Conservation (phyloP, 805 yeast species). For the Barnettozyma wickerhamii region DNA sequence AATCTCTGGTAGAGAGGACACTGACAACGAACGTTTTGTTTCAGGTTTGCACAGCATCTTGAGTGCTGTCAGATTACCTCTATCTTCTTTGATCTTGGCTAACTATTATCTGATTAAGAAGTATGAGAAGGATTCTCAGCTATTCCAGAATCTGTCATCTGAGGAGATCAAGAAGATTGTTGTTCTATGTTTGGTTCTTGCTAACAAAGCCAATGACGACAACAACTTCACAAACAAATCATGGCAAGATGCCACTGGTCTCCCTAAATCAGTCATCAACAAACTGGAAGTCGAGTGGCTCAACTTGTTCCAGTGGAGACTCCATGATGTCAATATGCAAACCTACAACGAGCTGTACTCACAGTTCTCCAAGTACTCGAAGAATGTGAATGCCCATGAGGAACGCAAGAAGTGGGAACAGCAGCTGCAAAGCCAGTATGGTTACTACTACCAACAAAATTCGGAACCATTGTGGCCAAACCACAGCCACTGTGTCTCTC, state of each 20-base stretch:
- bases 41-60: slow-evolving; percentile 62
- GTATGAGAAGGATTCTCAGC: slow-evolving; percentile 31
- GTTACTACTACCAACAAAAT: slow-evolving; percentile 5
- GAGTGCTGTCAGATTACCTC: slow-evolving; percentile 84
- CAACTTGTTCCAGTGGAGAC: slow-evolving; percentile 51
- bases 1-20: slow-evolving; percentile 48
- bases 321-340: slow-evolving; percentile 34
- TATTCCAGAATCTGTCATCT: slow-evolving; percentile 27
- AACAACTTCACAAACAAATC: slow-evolving; percentile 93
- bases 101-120: slow-evolving; percentile 74
- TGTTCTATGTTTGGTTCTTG: slow-evolving; percentile 69
- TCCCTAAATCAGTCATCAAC: slow-evolving; percentile 58
- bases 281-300: slow-evolving; percentile 70
- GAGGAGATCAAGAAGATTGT: slow-evolving; percentile 48
- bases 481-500: slow-evolving; percentile 10
- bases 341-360: slow-evolving; percentile 20
- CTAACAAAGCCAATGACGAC: slow-evolving; percentile 94
- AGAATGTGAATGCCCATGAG: slow-evolving; percentile 20
- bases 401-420: slow-evolving; percentile 15
- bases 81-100: slow-evolving; percentile 74
- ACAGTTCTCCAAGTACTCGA: slow-evolving; percentile 24
- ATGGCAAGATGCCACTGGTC: slow-evolving; percentile 95
- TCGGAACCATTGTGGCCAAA: slow-evolving; percentile 22
- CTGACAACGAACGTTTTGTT: slow-evolving; percentile 43
- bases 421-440: slow-evolving; percentile 8